Conservation (phyloP, 805 yeast genomes). For the Sungouiozyma ichnusensis region DNA sequence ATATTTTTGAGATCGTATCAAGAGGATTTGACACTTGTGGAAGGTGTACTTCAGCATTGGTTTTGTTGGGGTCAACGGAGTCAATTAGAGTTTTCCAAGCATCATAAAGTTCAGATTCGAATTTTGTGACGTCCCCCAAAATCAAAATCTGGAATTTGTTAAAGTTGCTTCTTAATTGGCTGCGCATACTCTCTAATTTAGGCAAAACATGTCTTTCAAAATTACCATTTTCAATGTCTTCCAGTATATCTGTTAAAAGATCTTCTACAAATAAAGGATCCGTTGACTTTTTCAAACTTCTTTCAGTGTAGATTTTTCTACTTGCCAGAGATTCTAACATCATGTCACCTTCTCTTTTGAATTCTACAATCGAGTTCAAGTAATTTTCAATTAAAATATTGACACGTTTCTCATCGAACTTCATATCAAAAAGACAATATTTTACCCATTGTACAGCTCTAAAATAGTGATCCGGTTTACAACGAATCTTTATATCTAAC, state of each 20-base stretch:
- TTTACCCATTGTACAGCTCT: constrained; percentile 70
- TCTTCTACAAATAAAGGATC: constrained; percentile 58
- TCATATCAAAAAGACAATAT: constrained; percentile 51
- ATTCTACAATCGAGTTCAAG: constrained; percentile 30
- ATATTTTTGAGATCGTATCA: constrained; percentile 45
- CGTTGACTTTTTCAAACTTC: constrained; percentile 55
- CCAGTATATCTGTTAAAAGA: constrained; percentile 39
- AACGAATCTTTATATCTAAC: constrained; percentile 49
- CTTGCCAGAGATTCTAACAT: constrained; percentile 58
- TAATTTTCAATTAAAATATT: constrained; percentile 40
- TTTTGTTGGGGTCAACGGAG: constrained; percentile 6
- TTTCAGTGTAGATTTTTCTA: constrained; percentile 40
- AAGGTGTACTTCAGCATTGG: constrained; percentile 5
- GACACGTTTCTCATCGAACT: constrained; percentile 65
- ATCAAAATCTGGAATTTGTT: constrained; percentile 59
- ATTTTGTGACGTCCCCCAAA: constrained; percentile 50
- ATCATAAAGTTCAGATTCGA: constrained; percentile 26
- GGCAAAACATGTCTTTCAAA: constrained; percentile 30
- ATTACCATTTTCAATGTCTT: constrained; percentile 44
- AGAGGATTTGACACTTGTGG: constrained; percentile 43
- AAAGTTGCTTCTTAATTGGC: constrained; percentile 36
- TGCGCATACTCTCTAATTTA: constrained; percentile 37
- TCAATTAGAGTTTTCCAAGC: constrained; percentile 18
- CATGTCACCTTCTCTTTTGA: constrained; percentile 33
- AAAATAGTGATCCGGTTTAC: constrained; percentile 49